Percentiles rank a stretch among this genome's conserved stretches.
phyloP scores from a whole-genome alignment of 345 rosid species.

The thale cress (Arabidopsis thaliana) region DNA sequence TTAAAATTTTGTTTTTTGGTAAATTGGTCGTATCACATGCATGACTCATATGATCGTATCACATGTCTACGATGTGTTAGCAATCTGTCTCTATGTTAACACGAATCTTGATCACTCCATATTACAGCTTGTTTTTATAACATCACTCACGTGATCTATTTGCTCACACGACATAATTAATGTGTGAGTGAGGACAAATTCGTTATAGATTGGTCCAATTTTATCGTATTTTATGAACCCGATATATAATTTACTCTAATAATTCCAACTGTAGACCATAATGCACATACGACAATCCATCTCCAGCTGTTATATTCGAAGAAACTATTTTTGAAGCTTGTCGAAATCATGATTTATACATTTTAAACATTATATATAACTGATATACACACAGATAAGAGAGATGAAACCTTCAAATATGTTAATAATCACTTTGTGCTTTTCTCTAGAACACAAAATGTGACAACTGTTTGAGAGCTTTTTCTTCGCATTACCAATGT shows the following conservation, averaged over 20 bases:
- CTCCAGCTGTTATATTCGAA: conserved; percentile 38
- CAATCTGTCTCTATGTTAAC: not conserved
- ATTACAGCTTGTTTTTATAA: conserved; percentile 24
- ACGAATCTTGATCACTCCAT: conserved; percentile 39
- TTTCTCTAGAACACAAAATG: not conserved
- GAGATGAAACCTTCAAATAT: not conserved
- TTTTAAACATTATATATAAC: not conserved
- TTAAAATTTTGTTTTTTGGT: conserved; percentile 8
- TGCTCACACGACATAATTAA: conserved; percentile 24
- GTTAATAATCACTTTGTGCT: not conserved
- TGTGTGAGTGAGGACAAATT: conserved; percentile 11
- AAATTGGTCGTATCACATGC: conserved; percentile 34
- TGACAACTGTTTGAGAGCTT: conserved; percentile 5
- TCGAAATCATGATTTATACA: conserved; percentile 15
- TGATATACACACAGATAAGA: not conserved
- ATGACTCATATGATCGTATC: conserved; percentile 39
- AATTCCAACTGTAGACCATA: conserved; percentile 21
- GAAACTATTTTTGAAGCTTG: conserved; percentile 4
- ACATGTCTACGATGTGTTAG: conserved; percentile 29
- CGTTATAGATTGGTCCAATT: conserved; percentile 24
- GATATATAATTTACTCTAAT: not conserved
- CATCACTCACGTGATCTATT: conserved; percentile 35
- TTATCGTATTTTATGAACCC: not conserved
- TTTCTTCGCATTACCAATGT: not conserved
- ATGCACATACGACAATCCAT: conserved; percentile 26